These are phyloP conservation scores for Parmelia sp. DNA, from an alignment of 495 filamentous ascomycete genomes.

Conservation along the genomic window DNA sequence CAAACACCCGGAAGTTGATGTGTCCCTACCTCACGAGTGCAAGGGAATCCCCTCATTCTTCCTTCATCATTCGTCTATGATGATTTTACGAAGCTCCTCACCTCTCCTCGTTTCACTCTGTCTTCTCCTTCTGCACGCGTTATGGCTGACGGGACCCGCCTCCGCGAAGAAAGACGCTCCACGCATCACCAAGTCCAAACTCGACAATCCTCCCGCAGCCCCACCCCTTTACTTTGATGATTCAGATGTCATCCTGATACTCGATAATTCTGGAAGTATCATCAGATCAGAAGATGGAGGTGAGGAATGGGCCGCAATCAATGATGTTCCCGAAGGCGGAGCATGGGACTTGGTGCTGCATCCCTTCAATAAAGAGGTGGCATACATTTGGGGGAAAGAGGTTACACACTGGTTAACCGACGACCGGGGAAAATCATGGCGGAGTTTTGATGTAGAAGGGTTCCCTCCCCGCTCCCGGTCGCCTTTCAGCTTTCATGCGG, in stretches of 20 bases:
- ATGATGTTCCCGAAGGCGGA: conserved; percentile 56
- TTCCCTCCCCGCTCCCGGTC: conserved; percentile 38
- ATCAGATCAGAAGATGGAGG: conserved; percentile 75
- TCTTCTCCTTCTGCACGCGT: conserved; percentile 16
- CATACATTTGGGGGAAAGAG: conserved; percentile 65
- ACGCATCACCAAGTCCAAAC: conserved; percentile 45
- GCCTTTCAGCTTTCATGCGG: conserved; percentile 69
- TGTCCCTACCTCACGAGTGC: conserved; percentile 13
- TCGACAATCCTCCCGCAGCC: conserved; percentile 53
- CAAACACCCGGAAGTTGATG: conserved; percentile 14
- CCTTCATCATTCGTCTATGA: conserved; percentile 6
- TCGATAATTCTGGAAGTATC: conserved; percentile 50
- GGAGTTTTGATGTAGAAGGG: conserved; percentile 55
- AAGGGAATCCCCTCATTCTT: conserved; percentile 4
- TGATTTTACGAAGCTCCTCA: conserved; percentile 5
- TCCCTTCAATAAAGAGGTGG: conserved; percentile 67
- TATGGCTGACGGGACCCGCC: conserved; percentile 2
- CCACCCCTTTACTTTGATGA: conserved; percentile 76
- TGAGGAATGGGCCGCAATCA: conserved; percentile 59
- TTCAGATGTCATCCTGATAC: conserved; percentile 67
- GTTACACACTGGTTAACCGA: conserved; percentile 70
- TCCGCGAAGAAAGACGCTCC: conserved; percentile 47
- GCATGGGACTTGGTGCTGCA: conserved; percentile 60
- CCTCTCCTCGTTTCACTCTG: conserved; percentile 9
- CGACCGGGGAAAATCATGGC: conserved; percentile 76